phyloP scores from a whole-genome alignment of 2,329 filamentous ascomycete genomes.

The Shiraia sp. region DNA sequence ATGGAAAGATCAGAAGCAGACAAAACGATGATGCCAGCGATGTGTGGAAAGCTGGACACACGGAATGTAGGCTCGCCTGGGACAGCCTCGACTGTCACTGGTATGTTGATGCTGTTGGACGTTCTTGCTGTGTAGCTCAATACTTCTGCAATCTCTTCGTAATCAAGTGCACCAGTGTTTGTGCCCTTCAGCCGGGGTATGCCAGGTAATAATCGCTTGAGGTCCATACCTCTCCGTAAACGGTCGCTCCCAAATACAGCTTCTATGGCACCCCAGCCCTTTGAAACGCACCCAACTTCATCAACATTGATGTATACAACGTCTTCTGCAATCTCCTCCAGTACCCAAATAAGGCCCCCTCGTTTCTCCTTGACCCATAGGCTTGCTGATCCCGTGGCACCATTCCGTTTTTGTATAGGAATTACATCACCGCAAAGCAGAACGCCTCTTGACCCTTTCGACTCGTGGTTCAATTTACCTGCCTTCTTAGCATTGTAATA shows the following conservation, averaged over 20 bases:
- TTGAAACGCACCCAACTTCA: slow-evolving; percentile 73
- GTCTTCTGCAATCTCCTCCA: slow-evolving; percentile 97
- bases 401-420: slow-evolving; percentile 94
- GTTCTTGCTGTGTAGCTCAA: slow-evolving; percentile 87
- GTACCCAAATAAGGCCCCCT: slow-evolving; percentile 91
- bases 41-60: slow-evolving; percentile 93
- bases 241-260: slow-evolving; percentile 82
- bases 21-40: slow-evolving; percentile 93
- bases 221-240: slow-evolving; percentile 69
- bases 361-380: slow-evolving; percentile 99
- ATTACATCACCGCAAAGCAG: slow-evolving; percentile 97
- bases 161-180: slow-evolving; percentile 74
- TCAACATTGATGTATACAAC: slow-evolving; percentile 77
- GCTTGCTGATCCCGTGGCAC: slow-evolving; percentile 86
- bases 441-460: slow-evolving; percentile 81
- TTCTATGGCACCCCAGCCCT: slow-evolving; percentile 73
- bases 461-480: slow-evolving; percentile 66
- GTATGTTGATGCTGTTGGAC: slow-evolving; percentile 76
- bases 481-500: slow-evolving; percentile 53
- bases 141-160: slow-evolving; percentile 70
- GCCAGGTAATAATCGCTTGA: slow-evolving; percentile 78
- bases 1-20: slow-evolving; percentile 78
- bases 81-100: slow-evolving; percentile 77
- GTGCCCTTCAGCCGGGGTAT: slow-evolving; percentile 77
- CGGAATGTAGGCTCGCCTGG: slow-evolving; percentile 72